Conservation (phyloP, 2,329 filamentous ascomycete genomes). For the Stagonosporopsis chrysanthemi region DNA sequence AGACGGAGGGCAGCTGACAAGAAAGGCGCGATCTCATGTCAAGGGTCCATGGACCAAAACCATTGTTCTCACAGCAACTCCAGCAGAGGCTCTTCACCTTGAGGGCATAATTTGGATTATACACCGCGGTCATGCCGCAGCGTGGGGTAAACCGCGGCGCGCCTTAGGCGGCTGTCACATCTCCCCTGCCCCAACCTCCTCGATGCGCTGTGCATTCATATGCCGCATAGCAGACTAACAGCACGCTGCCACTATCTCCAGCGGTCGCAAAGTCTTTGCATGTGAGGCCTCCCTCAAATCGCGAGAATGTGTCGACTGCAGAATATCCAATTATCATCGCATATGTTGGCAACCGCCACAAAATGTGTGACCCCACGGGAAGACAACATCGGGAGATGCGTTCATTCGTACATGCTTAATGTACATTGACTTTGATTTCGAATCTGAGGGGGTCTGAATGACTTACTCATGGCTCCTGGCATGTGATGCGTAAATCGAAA, state of each 20-base stretch:
- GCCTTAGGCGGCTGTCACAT: background rate
- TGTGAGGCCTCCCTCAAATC: background rate
- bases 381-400: background rate
- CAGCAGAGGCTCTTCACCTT: background rate
- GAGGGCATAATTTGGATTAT: background rate
- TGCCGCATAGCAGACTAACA: background rate
- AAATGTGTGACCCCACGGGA: background rate
- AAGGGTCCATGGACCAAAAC: constrained; percentile 1
- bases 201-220: background rate
- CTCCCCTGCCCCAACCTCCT: background rate
- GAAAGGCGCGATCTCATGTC: background rate
- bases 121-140: background rate
- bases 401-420: background rate
- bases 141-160: background rate
- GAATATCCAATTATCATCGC: background rate
- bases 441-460: background rate
- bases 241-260: background rate
- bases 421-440: background rate
- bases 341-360: background rate
- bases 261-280: background rate
- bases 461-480: background rate
- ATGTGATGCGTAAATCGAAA: constrained; percentile 6
- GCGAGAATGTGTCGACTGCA: background rate
- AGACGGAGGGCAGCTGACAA: constrained; percentile 2
- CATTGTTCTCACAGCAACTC: background rate